Base-by-base conservation (phyloP, 2,329 filamentous ascomycete genomes). In the Zopfia rhizophila region DNA sequence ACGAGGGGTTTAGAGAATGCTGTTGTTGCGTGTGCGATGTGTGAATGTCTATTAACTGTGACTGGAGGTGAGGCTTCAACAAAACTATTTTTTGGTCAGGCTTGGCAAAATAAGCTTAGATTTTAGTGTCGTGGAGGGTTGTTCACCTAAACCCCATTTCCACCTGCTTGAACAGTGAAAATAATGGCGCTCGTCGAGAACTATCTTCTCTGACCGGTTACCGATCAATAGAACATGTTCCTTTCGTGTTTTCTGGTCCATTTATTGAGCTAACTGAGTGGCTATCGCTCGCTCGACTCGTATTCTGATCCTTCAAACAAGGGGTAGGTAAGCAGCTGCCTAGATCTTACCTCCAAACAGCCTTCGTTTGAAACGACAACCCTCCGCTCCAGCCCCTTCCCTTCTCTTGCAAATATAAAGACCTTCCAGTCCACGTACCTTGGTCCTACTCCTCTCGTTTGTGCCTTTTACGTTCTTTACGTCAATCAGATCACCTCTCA, bases 61-160 rank as follows among this genome's bases (percentile, higher is more conserved):
- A 7, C 22, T 35, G 14, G 7, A 8, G 31, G n/a, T 7, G 14
- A 14, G 13, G 16, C 24, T 40, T 22, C 11, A 6, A 16, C 37
- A 29, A 16, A 3, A 17, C 28, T 45, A 50, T 45, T 50, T 50
- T 48, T 45, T 29, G 28, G 13, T 21, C 27, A n/a, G 17, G 28
- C 25, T 33, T 43, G 10, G 28, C 13, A 29, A 43, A 40, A 56
- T 64, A 65, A 66, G 65, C 62, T 67, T 62, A 64, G 53, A 49
- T 32, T 54, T n/a, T 68, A 64, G 66, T 60, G 65, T 31, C 56
- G 55, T 46, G 45, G 48, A n/a, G n/a, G 11, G 30, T 10, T 13
- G 30, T 16, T n/a, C 30, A n/a, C 18, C 16, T 16, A 14, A 17
- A 8, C 24, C n/a, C 24, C 8, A 27, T 27, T 27, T 27, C 24